Evolutionary conservation across 2,329 filamentous ascomycete genomes (phyloP).

Genomic region (Arachnopeziza araneosa): DNA sequence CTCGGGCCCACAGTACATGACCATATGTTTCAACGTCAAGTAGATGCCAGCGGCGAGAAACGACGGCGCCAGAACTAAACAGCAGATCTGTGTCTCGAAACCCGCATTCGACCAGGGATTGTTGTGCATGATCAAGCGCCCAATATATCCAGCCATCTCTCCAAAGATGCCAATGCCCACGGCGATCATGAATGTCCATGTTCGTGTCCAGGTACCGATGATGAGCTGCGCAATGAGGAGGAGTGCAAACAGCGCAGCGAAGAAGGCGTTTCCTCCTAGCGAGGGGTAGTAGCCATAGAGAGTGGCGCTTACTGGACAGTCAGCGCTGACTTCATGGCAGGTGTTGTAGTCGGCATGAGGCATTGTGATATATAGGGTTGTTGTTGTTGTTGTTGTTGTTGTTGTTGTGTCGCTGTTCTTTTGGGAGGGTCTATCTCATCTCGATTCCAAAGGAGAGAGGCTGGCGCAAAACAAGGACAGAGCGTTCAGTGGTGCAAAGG

Average conservation of each 20-base stretch:
- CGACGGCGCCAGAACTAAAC: conserved; percentile 45
- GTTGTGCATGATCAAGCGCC: conserved; percentile 43
- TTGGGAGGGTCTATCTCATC: not conserved
- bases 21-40: conserved; percentile 56
- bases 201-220: conserved; percentile 43
- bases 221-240: conserved; percentile 36
- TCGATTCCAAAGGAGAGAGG: not conserved
- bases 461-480: too few relatives aligned
- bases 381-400: too few relatives aligned
- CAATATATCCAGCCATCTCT: conserved; percentile 51
- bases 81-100: conserved; percentile 54
- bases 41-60: conserved; percentile 58
- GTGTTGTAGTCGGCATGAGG: not conserved
- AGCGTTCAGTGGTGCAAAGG: too few relatives aligned
- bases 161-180: conserved; percentile 43
- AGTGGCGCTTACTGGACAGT: conserved; percentile 47
- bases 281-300: conserved; percentile 49
- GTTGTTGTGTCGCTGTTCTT: too few relatives aligned
- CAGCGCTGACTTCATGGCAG: conserved; percentile 29
- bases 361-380: not conserved
- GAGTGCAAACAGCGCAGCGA: conserved; percentile 43
- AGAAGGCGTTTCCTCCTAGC: conserved; percentile 48
- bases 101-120: conserved; percentile 46
- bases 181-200: conserved; percentile 47
- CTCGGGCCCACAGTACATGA: conserved; percentile 41